Evolutionary conservation across 306 rosid species (phyloP).

Genomic region (Acacia confusa): DNA sequence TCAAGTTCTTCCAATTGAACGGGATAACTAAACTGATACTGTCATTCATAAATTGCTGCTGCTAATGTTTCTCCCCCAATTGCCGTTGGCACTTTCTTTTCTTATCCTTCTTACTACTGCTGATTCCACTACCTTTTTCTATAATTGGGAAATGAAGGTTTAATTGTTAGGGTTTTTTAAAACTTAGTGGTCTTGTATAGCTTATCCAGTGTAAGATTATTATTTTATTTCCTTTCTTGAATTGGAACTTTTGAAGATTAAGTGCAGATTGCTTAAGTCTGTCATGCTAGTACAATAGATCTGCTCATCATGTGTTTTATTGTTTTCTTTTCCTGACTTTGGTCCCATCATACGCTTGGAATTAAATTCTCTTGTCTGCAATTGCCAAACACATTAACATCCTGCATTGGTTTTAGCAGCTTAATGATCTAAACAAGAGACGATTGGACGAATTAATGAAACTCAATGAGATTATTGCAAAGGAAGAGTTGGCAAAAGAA

Average conservation of each 20-base stretch:
- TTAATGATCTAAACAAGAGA: slow-evolving; percentile 49
- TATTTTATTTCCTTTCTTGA: neutral
- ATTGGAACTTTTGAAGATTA: neutral
- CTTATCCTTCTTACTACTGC: neutral
- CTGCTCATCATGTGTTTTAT: neutral
- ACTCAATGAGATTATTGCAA: slow-evolving; percentile 56
- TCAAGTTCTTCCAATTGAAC: neutral
- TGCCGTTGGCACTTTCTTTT: neutral
- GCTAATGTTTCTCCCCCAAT: neutral
- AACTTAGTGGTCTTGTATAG: neutral
- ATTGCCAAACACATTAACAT: slow-evolving; percentile 34
- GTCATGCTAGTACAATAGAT: neutral
- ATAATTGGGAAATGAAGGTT: neutral
- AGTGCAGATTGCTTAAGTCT: neutral
- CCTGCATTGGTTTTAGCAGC: slow-evolving; percentile 48
- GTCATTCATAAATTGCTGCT: neutral
- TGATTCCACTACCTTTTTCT: neutral
- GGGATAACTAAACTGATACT: neutral
- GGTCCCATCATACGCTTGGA: neutral
- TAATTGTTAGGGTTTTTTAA: neutral
- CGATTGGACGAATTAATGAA: slow-evolving; percentile 58
- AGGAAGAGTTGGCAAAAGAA: slow-evolving; percentile 59
- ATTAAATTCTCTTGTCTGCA: neutral
- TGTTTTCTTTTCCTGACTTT: neutral
- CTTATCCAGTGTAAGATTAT: neutral